Base-by-base conservation (phyloP, 192 early-diverging fungal genomes). In the Coemansia reversa region DNA sequence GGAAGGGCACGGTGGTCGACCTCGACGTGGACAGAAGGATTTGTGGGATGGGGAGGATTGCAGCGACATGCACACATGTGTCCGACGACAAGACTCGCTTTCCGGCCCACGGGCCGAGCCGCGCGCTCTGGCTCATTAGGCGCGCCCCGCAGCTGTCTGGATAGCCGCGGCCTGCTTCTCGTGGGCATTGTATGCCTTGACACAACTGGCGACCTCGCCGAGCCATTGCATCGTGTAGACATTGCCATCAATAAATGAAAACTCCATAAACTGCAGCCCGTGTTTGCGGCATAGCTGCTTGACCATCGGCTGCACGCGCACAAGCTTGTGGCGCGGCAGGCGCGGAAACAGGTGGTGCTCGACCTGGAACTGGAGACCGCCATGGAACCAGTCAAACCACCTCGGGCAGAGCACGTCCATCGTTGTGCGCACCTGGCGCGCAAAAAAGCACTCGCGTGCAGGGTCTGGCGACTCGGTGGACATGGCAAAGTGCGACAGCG, bases 351-450 rank as follows among this genome's bases (percentile, higher is more conserved):
- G 75, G 75, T 98, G 96, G 83, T 98, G 96, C 29, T 89, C 89
- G n/a, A 91, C 89, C 76, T 98, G 96, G 83, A 88, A 98, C 76
- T 97, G 95, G 22, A 98, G 83, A 2, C 94, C 96, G 58, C 96
- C 96, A 63, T 98, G 96, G 87, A 95, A 93, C 94, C 93, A 96
- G 75, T 98, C 96, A 50, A 98, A 61, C 91, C 91, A 95, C 60
- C 69, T 74, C 20, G 94, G 91, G 76, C 96, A 98, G 68, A 93
- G 91, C 0, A 98, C 93, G 75, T 98, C 96, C 92, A 96, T 94
- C 29, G 91, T 94, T 0, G 96, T 98, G 57, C 94, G 84, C 23
- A 96, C 77, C 83, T 90, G 91, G 69, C 90, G 90, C 56, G 87
- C 90, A 1, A 92, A 87, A 70, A 93, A 98, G 51, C 89, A 85